Base-by-base conservation (phyloP, 2,329 filamentous ascomycete species). In the Botrytis hyacinthi region DNA sequence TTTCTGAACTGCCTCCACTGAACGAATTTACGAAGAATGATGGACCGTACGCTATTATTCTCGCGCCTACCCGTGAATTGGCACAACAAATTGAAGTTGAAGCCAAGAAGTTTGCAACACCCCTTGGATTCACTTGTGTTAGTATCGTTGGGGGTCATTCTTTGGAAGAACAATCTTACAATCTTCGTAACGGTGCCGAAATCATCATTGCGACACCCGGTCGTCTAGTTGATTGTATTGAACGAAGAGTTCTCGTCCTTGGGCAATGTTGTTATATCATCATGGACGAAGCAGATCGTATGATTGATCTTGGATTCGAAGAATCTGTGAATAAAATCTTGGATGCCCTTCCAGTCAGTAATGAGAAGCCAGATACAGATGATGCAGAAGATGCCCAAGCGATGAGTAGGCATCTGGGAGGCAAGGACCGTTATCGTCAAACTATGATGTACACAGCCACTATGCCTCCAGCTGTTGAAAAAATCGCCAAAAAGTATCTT, bases 371-470 rank as follows among this genome's bases (percentile, higher is more conserved):
- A 0, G 96, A 99, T 82, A 92, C 89, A 0, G 95, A 98, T 20
- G 93, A 93, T 71, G 96, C 96, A 9, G 96, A 99, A 82, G 89
- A 98, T 80, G 86, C 93, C 0, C 86, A 88, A 73, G 90, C 91
- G n/a, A 98, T 98, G 95, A 91, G 90, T 78, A 88, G 89, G 73
- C 92, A 92, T 79, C 84, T 97, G 2, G 91, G 91, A 71, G 90
- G 90, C 29, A 90, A 90, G 77, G 92, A 94, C 79, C 88, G 92
- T 35, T 98, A 98, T 84, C 88, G 96, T 74, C 95, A 99, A 83
- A 99, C 96, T 0, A 99, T 99, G 96, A 99, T 99, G 96, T 99
- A 98, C 89, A 98, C 96, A 77, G 96, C 96, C 71, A 99, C 96
- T 42, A 99, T 99, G 96, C 95, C 96, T 2, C 85, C 93, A 0